Conservation (phyloP, 2,329 filamentous ascomycete species). For the Fonsecaea multimorphosa region DNA sequence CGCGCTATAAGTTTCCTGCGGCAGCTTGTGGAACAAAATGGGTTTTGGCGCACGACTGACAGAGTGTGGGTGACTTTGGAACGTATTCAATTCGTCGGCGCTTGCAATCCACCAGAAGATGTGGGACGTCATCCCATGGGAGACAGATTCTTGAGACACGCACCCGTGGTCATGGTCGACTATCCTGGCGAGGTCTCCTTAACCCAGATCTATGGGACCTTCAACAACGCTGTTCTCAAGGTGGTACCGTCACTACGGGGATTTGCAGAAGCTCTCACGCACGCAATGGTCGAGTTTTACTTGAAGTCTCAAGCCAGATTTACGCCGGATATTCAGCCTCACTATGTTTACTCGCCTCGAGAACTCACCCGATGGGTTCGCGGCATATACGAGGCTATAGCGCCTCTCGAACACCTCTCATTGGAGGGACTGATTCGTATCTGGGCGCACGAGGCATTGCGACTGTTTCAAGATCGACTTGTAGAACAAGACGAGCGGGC, state of each 20-base stretch:
- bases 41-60: slow-evolving; percentile 97
- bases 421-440: slow-evolving; percentile 93
- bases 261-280: slow-evolving; percentile 90
- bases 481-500: slow-evolving; percentile 91
- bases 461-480: slow-evolving; percentile 95
- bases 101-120: slow-evolving; percentile 97
- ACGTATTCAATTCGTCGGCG: slow-evolving; percentile 97
- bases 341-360: slow-evolving; percentile 99
- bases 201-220: slow-evolving; percentile 97
- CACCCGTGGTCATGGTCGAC: slow-evolving; percentile 99
- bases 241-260: slow-evolving; percentile 94
- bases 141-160: slow-evolving; percentile 90
- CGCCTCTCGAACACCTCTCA: slow-evolving; percentile 83
- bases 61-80: slow-evolving; percentile 98
- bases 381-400: slow-evolving; percentile 95
- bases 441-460: slow-evolving; percentile 96
- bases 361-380: slow-evolving; percentile 97
- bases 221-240: slow-evolving; percentile 95
- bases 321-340: slow-evolving; percentile 94
- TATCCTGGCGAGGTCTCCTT: slow-evolving; percentile 96
- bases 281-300: slow-evolving; percentile 97
- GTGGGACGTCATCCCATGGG: slow-evolving; percentile 94
- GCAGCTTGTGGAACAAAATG: slow-evolving; percentile 97
- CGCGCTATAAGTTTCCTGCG: slow-evolving; percentile 96
- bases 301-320: slow-evolving; percentile 92